Percentiles rank a stretch among this genome's conserved stretches.
Evolutionary conservation across 345 rosid species (phyloP).

Genomic region (Moricandia moricandioides): DNA sequence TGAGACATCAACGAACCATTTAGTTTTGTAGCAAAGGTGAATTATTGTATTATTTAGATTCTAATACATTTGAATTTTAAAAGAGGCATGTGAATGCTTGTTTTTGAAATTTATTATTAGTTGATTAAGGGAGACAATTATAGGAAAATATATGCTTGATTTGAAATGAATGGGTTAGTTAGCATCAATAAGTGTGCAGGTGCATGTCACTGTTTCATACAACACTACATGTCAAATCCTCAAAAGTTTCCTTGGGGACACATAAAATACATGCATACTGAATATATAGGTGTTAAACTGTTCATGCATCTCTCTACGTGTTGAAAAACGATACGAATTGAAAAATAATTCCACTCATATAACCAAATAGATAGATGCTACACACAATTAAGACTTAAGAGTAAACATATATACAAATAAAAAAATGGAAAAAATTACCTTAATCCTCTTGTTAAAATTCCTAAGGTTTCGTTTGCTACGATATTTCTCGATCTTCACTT

Average conservation of each 20-base stretch:
- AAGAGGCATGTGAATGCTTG: background rate
- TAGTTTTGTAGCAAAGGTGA: background rate
- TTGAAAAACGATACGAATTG: background rate
- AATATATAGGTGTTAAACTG: background rate
- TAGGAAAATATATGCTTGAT: constrained; percentile 10
- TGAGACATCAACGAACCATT: background rate
- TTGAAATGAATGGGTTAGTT: constrained; percentile 12
- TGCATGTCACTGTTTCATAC: constrained; percentile 36
- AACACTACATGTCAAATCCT: constrained; percentile 23
- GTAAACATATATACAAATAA: background rate
- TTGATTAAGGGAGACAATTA: background rate
- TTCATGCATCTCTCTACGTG: background rate
- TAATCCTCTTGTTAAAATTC: constrained; percentile 94
- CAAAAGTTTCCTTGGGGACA: background rate
- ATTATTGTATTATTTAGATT: background rate
- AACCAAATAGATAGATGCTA: background rate
- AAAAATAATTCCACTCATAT: background rate
- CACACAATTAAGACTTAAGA: background rate
- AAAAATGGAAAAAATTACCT: constrained; percentile 42
- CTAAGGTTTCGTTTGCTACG: constrained; percentile 76
- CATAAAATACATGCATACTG: background rate
- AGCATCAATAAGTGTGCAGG: constrained; percentile 24
- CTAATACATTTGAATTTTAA: background rate
- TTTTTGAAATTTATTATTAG: background rate
- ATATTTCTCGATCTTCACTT: constrained; percentile 81